These are phyloP conservation scores for Fusarium camptoceras DNA, from an alignment of 2,329 filamentous ascomycete species.

Conservation along the genomic window DNA sequence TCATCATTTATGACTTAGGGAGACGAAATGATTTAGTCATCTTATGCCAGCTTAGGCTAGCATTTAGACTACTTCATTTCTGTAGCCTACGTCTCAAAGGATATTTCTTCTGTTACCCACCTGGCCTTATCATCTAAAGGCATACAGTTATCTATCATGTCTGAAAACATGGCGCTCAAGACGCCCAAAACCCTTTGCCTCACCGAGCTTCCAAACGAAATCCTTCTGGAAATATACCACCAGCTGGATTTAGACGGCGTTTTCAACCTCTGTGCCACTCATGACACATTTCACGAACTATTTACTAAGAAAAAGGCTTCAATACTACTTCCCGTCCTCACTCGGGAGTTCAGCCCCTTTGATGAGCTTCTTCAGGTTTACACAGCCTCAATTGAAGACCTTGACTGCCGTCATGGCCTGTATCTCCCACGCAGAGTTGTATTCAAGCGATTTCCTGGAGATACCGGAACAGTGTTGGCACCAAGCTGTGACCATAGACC, in stretches of 20 bases:
- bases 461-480: slow-evolving; percentile 47
- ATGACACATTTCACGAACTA: slow-evolving; percentile 55
- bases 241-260: slow-evolving; percentile 57
- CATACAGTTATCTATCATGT: neutral
- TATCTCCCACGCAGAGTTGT: slow-evolving; percentile 56
- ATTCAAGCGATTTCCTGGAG: slow-evolving; percentile 53
- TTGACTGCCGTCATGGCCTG: slow-evolving; percentile 47
- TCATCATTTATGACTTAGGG: slow-evolving; percentile 17
- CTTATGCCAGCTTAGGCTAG: too few species aligned
- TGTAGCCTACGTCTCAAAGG: too few species aligned
- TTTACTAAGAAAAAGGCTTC: slow-evolving; percentile 55
- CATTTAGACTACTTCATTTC: too few species aligned
- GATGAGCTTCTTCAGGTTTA: slow-evolving; percentile 61
- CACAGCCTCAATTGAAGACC: slow-evolving; percentile 56
- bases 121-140: neutral
- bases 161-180: slow-evolving; percentile 33
- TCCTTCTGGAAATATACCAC: slow-evolving; percentile 61
- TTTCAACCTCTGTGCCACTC: slow-evolving; percentile 54
- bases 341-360: slow-evolving; percentile 58
- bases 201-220: slow-evolving; percentile 57
- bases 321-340: slow-evolving; percentile 58
- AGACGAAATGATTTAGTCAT: too few species aligned
- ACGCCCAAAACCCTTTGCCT: slow-evolving; percentile 38
- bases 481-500: slow-evolving; percentile 23
- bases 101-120: too few species aligned